Conservation (phyloP, 441 rosid genomes). For the Arabidopsis hybrid region DNA sequence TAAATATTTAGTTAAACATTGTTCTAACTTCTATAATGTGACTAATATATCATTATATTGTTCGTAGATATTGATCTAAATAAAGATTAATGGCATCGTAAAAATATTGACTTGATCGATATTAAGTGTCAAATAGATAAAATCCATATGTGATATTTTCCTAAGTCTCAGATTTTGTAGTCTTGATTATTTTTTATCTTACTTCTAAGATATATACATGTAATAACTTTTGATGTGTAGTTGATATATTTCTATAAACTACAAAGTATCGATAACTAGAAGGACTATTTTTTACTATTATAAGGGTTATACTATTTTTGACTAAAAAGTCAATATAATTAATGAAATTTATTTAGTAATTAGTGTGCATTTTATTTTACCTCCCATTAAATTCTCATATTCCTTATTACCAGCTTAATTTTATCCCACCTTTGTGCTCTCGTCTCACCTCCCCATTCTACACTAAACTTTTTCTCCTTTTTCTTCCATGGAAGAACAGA, state of each 20-base stretch:
- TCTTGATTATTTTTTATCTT: slow-evolving; percentile 7
- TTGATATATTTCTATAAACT: slow-evolving; percentile 10
- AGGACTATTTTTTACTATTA: slow-evolving; percentile 5
- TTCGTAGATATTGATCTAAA: slow-evolving; percentile 10
- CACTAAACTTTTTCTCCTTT: background rate
- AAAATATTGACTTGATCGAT: slow-evolving; percentile 9
- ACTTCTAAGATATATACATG: background rate
- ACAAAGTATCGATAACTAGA: background rate
- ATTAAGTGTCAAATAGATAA: background rate
- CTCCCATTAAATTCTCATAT: slow-evolving; percentile 17
- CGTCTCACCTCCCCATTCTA: slow-evolving; percentile 28
- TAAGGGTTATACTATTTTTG: background rate
- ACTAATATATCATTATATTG: background rate
- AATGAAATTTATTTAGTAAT: slow-evolving; percentile 29
- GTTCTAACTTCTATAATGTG: background rate
- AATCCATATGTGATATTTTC: slow-evolving; percentile 8
- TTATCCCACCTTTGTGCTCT: slow-evolving; percentile 24
- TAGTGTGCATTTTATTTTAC: slow-evolving; percentile 34
- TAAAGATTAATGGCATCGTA: background rate
- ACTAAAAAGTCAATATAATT: slow-evolving; percentile 23
- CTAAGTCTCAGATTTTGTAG: background rate
- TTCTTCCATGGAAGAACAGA: slow-evolving; percentile 41
- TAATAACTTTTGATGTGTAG: background rate
- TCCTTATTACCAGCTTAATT: slow-evolving; percentile 37
- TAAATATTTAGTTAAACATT: background rate